These are phyloP conservation scores for Helotiales sp. DNA, from an alignment of 2,329 filamentous ascomycete species.

Conservation along the genomic window DNA sequence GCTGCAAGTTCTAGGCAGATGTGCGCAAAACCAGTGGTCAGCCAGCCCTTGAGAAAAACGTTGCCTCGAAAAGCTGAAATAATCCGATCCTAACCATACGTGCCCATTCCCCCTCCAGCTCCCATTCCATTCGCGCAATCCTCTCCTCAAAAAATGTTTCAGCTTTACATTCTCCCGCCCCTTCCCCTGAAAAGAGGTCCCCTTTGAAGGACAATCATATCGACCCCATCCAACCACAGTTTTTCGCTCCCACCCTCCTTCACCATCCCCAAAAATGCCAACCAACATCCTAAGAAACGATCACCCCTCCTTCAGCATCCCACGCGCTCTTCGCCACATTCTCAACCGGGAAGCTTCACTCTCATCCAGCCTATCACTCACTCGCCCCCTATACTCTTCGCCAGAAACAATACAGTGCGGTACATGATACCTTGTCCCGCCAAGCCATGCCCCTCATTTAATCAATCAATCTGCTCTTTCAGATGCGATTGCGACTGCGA, in stretches of 20 bases:
- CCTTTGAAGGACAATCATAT: not conserved
- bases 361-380: slow-evolving; percentile 12
- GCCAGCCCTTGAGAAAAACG: no score
- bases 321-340: slow-evolving; percentile 19
- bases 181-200: slow-evolving; percentile 11
- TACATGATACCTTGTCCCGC: not conserved
- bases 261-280: not conserved
- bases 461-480: slow-evolving; percentile 11
- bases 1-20: not conserved
- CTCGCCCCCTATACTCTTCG: no score
- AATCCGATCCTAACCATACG: not conserved
- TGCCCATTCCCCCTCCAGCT: not conserved
- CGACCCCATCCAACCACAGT: not conserved
- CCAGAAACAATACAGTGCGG: no score
- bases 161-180: slow-evolving; percentile 10
- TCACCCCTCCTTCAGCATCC: not conserved
- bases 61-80: no score
- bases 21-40: not conserved
- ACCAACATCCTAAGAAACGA: not conserved
- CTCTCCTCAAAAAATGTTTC: slow-evolving; percentile 14
- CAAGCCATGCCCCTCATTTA: slow-evolving; percentile 15
- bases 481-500: not conserved
- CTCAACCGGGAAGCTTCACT: not conserved
- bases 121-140: not conserved
- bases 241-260: not conserved